Conservation (phyloP, 1,284 basidiomycete species). For the Malassezia restricta region DNA sequence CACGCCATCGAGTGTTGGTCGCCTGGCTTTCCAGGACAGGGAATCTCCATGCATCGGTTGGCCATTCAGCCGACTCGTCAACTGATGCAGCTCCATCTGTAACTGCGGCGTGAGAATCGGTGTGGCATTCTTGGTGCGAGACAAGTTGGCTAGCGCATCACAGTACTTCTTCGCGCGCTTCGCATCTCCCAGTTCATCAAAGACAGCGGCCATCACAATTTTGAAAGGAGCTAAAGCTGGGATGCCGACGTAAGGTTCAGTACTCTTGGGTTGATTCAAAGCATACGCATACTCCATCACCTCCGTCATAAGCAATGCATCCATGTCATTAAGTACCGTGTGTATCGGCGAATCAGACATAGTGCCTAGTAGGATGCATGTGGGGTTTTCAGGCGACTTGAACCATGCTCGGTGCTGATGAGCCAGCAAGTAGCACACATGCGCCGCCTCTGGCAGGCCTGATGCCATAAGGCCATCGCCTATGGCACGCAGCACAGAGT, state of each 20-base stretch:
- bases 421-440: conserved; percentile 68
- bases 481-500: conserved; percentile 68
- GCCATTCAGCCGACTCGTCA: conserved; percentile 66
- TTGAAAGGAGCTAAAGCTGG: conserved; percentile 81
- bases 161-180: conserved; percentile 57
- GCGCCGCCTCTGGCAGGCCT: conserved; percentile 71
- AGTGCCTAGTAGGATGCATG: neutral
- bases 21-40: conserved; percentile 56
- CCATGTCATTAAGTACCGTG: conserved; percentile 59
- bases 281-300: conserved; percentile 83
- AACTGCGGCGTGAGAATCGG: neutral
- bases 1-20: conserved; percentile 76
- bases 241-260: conserved; percentile 69
- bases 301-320: conserved; percentile 76
- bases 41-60: conserved; percentile 61
- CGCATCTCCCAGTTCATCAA: conserved; percentile 52
- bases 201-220: conserved; percentile 62
- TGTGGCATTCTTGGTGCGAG: conserved; percentile 52
- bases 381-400: neutral
- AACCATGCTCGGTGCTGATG: conserved; percentile 34
- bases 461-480: conserved; percentile 68
- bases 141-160: conserved; percentile 67
- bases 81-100: conserved; percentile 21
- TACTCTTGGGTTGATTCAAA: conserved; percentile 63
- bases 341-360: conserved; percentile 56